These are phyloP conservation scores for Coffea eugenioides DNA, from an alignment of 257 asterid species.

Conservation along the genomic window DNA sequence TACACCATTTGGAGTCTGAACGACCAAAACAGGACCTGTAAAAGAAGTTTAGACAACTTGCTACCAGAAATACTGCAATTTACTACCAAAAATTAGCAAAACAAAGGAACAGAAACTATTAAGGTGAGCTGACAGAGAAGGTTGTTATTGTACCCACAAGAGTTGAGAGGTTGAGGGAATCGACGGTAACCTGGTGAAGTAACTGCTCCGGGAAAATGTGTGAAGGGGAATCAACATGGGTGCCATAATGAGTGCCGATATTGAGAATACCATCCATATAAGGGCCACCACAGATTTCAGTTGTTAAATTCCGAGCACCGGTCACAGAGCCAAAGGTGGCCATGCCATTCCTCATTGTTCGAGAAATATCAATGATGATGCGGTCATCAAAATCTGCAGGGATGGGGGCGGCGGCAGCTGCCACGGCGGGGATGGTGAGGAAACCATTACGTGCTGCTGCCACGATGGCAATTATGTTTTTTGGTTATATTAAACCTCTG, in stretches of 20 bases:
- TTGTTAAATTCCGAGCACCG: constrained; percentile 49
- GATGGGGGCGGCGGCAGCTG: background rate
- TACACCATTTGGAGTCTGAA: constrained; percentile 75
- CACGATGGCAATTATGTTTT: background rate
- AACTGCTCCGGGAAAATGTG: constrained; percentile 48
- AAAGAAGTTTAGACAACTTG: background rate
- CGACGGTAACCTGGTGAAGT: constrained; percentile 59
- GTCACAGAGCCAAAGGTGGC: constrained; percentile 46
- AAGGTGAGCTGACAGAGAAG: background rate
- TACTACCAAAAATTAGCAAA: background rate
- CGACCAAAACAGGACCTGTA: constrained; percentile 77
- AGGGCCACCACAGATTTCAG: constrained; percentile 47
- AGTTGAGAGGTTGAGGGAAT: constrained; percentile 63
- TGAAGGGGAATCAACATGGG: constrained; percentile 89
- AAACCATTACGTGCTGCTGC: background rate
- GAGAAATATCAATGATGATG: constrained; percentile 69
- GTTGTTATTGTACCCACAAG: constrained; percentile 38
- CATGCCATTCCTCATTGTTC: constrained; percentile 43
- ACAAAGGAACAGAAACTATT: no score
- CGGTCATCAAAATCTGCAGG: constrained; percentile 15
- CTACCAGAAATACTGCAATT: background rate
- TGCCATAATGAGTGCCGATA: constrained; percentile 53
- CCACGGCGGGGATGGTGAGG: background rate
- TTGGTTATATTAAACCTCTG: no score
- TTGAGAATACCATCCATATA: constrained; percentile 23